phyloP scores from a whole-genome alignment of 352 stramenopile genomes.

The Thalassiosira mediterranea region DNA sequence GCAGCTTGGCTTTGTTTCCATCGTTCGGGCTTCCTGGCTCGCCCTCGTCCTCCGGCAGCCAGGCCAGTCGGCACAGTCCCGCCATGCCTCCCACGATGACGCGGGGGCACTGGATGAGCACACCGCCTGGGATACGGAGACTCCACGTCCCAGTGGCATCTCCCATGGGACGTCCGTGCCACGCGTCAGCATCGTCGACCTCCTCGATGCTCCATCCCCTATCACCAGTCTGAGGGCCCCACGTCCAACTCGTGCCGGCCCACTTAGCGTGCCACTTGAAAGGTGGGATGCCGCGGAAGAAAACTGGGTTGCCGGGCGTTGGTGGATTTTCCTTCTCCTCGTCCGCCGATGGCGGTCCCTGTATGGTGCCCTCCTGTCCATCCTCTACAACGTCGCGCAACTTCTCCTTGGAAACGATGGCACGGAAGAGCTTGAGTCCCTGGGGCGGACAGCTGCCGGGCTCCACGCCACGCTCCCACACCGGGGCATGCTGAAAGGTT shows the following conservation, averaged over 20 bases:
- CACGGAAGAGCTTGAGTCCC: slow-evolving; percentile 77
- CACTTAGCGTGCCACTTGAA: slow-evolving; percentile 82
- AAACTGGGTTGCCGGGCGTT: slow-evolving; percentile 62
- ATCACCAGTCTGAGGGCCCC: slow-evolving; percentile 75
- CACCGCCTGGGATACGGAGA: slow-evolving; percentile 60
- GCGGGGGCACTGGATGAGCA: slow-evolving; percentile 75
- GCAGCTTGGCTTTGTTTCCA: slow-evolving; percentile 52
- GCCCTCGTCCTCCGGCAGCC: slow-evolving; percentile 73
- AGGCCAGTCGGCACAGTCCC: slow-evolving; percentile 76
- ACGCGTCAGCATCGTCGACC: slow-evolving; percentile 77
- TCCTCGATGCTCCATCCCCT: slow-evolving; percentile 73
- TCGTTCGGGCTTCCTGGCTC: slow-evolving; percentile 38
- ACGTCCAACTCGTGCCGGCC: slow-evolving; percentile 76
- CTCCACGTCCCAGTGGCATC: slow-evolving; percentile 67
- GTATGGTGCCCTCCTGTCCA: slow-evolving; percentile 29
- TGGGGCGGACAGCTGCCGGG: slow-evolving; percentile 73
- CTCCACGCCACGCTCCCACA: slow-evolving; percentile 76
- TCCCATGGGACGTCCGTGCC: slow-evolving; percentile 76
- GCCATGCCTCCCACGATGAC: slow-evolving; percentile 60
- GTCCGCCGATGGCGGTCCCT: slow-evolving; percentile 54
- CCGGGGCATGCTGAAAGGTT: slow-evolving; percentile 80
- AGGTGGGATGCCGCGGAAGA: slow-evolving; percentile 70
- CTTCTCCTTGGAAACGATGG: slow-evolving; percentile 70
- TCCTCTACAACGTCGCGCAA: slow-evolving; percentile 36
- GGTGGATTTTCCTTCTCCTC: slow-evolving; percentile 59